Base-by-base conservation (phyloP, 2,329 filamentous ascomycete genomes). In the Ophiostoma sp. region DNA sequence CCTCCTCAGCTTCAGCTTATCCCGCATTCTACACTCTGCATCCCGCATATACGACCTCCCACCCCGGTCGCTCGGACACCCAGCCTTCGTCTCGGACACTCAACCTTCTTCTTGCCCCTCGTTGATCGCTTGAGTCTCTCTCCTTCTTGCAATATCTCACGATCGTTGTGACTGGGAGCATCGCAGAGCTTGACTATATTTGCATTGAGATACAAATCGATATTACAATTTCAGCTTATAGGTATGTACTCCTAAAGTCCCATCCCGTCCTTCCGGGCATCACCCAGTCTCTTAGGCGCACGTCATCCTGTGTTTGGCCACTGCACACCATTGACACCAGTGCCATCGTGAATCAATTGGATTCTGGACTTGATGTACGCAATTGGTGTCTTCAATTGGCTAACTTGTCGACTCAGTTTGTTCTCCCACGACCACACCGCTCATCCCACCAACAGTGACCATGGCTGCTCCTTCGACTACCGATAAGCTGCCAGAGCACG, bases 401-500 rank as follows among this genome's bases (percentile, higher is more conserved):
- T 42, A 3, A 6, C 49, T 27, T 27, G 27, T 27, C 27, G 27
- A 27, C 27, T 27, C 27, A 27, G 27, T 27, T 27, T 27, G 27
- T 27, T 41, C 12, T 41, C 1, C 14, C 5, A 40, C 27, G 14
- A 62, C 58, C 38, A 11, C 16, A 63, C 38, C 60, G 60, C 60
- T 42, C 36, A 42, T 42, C 60, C 40, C 6, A 2, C 14, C 55
- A 36, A 63, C 60, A 18, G 18, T 44, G 18, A 14, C 60, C 7
- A 42, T 63, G 60, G 16, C 60, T 14, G 16, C 38, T 18, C 38
- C 16, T 42, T n/a, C 40, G 14, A 63, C 40, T 5, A 16, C 60
- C 60, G 60, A 63, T 7, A 42, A 42, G 58, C 12, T 63, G 58
- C 58, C 60, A 42, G 18, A 63, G 60, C 16, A 42, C 58, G 58